phyloP scores from a whole-genome alignment of 306 rosid species.

The Cucumis hystrix region DNA sequence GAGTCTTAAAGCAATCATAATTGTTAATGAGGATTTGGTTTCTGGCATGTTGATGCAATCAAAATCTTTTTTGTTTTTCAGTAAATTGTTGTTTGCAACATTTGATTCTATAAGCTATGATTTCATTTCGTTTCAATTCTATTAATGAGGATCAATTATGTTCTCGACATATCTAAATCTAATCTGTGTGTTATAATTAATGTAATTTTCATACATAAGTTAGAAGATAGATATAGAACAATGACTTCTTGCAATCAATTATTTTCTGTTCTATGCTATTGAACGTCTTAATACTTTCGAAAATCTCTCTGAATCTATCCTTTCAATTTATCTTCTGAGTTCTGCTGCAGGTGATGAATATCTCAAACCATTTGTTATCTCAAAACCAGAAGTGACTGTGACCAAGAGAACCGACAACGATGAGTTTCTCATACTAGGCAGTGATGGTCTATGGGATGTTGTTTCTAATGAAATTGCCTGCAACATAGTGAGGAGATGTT shows the following conservation, averaged over 20 bases:
- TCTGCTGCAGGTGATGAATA: constrained; percentile 46
- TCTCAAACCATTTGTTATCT: constrained; percentile 70
- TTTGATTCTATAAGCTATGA: background rate
- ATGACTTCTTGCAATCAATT: background rate
- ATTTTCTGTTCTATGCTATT: background rate
- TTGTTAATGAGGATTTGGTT: background rate
- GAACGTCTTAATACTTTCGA: background rate
- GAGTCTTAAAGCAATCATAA: background rate
- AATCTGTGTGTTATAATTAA: too few species aligned
- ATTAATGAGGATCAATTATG: background rate
- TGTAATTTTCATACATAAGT: too few species aligned
- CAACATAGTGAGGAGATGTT: constrained; percentile 48
- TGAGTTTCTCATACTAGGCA: constrained; percentile 68
- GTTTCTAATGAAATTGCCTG: constrained; percentile 55
- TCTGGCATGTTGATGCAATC: background rate
- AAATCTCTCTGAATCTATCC: background rate
- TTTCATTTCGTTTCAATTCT: background rate
- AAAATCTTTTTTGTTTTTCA: background rate
- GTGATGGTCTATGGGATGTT: constrained; percentile 92
- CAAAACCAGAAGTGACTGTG: constrained; percentile 74
- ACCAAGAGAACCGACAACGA: constrained; percentile 48
- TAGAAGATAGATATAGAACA: background rate
- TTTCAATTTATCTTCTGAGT: background rate
- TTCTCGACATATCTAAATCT: background rate
- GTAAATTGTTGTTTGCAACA: background rate